These are phyloP conservation scores for Neofusicoccum ribis DNA, from an alignment of 2,329 filamentous ascomycete species.

Conservation along the genomic window DNA sequence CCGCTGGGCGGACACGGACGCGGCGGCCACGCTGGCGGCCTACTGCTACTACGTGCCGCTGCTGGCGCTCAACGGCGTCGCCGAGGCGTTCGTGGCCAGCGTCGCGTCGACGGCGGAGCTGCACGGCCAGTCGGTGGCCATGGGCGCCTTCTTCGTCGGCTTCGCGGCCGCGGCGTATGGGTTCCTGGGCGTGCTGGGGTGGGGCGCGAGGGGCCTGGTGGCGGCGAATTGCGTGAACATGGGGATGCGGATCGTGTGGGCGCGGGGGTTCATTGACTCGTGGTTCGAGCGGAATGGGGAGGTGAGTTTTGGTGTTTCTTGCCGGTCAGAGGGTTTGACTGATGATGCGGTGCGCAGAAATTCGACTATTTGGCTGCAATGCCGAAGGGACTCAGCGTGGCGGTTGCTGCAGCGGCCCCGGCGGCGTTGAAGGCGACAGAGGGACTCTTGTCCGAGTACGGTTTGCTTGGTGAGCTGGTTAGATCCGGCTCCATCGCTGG, in stretches of 20 bases:
- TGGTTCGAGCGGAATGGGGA: conserved; percentile 30
- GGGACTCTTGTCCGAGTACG: conserved; percentile 33
- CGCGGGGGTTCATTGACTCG: conserved; percentile 65
- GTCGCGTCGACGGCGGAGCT: conserved; percentile 77
- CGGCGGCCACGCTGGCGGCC: conserved; percentile 69
- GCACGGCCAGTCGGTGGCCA: conserved; percentile 76
- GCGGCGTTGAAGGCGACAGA: conserved; percentile 36
- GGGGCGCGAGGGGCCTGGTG: conserved; percentile 80
- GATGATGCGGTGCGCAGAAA: conserved; percentile 20
- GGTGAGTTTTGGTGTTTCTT: not conserved
- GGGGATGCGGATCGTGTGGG: conserved; percentile 81
- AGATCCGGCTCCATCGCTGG: conserved; percentile 39
- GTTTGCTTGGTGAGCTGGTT: conserved; percentile 44
- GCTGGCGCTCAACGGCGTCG: conserved; percentile 85
- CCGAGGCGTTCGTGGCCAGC: conserved; percentile 89
- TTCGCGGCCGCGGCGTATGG: conserved; percentile 76
- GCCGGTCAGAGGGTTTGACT: not conserved
- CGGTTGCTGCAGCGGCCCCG: conserved; percentile 38
- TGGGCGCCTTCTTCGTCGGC: conserved; percentile 75
- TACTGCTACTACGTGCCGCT: conserved; percentile 96
- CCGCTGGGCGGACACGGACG: conserved; percentile 73
- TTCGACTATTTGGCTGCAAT: conserved; percentile 29
- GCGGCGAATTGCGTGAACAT: conserved; percentile 90
- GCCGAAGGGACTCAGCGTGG: conserved; percentile 36
- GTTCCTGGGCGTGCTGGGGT: conserved; percentile 66